Evolutionary conservation across 176 grass and related monocot species (phyloP), one percentile per base, ranked within the genome.

Genomic region (Areca catechu): DNA sequence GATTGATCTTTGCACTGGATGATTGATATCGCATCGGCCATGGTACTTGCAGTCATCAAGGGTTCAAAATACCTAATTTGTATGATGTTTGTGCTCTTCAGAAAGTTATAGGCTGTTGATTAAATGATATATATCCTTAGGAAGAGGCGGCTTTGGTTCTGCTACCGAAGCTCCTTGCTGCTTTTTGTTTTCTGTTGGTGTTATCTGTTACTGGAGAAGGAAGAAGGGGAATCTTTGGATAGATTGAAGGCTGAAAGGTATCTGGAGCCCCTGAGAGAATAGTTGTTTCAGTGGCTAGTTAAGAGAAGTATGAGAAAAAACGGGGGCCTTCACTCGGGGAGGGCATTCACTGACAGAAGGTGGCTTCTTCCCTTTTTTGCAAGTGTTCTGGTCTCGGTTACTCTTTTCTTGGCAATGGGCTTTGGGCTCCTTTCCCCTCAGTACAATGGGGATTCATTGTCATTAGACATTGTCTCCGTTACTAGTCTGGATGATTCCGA

Each of bases 351-450:
- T 17, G 87, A 97, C 75, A 80, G 84, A 54, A 60, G 88, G 20
- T 97, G 93, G 93, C 72, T 97, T 18, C 72, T 92, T 19, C 87
- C 93, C 14, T 97, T 97, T 62, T 23, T 88, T 9, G 81, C 81
- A 6, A 97, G 83, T 57, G 54, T 97, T 20, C 80, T 97, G 28
- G 75, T 92, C 6, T 85, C 78, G 18, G 52, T 67, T 23, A 80
- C 81, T 16, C 78, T 97, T 57, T 48, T 97, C 53, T 58, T 97
- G 25, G 87, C 87, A 47, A 72, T 69, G 7, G 54, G 72, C 9
- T 88, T 75, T 58, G 87, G 93, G 24, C 68, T 97, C 29, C 91
- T 97, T 75, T 70, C 93, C 0, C 81, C 80, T 50, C 79, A 71
- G 21, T 76, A 71, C 20, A 1, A 17, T 56, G 62, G 61, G 3